phyloP scores from a whole-genome alignment of 768 basidiomycete species.

The Hortiboletus flavorubellus region DNA sequence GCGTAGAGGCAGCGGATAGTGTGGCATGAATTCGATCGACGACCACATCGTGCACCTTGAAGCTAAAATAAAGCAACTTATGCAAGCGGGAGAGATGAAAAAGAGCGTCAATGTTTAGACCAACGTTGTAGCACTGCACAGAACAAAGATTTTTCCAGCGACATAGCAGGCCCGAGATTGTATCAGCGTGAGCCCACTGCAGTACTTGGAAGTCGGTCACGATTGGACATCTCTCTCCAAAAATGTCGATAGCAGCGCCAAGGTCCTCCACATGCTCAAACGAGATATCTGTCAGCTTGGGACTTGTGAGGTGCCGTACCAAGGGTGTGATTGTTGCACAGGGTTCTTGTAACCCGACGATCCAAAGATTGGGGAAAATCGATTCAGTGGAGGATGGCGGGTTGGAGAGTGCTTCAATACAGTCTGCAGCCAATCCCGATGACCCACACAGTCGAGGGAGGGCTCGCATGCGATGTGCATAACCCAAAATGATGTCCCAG shows the following conservation, averaged over 20 bases:
- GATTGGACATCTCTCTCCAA: constrained; percentile 1
- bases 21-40: not conserved
- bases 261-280: not conserved
- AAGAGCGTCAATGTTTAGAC: not conserved
- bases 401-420: constrained; percentile 1
- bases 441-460: not conserved
- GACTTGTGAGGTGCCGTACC: constrained; percentile 4
- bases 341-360: not conserved
- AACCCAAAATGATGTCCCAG: constrained; percentile 9
- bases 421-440: not conserved
- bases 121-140: not conserved
- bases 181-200: not conserved
- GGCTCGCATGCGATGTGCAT: constrained; percentile 7
- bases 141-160: constrained; percentile 5
- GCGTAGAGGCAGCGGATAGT: not conserved
- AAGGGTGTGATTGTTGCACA: not conserved
- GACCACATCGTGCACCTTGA: not conserved
- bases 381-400: not conserved
- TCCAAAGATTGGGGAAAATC: constrained; percentile 13
- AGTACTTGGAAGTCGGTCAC: not conserved
- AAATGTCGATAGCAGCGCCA: not conserved
- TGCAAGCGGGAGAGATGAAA: constrained; percentile 1
- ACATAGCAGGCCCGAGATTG: constrained; percentile 4
- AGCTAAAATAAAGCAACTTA: not conserved
- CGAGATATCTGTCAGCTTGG: not conserved